phyloP scores from a whole-genome alignment of 108 stramenopile species.

The Nannochloropsis gaditana region DNA sequence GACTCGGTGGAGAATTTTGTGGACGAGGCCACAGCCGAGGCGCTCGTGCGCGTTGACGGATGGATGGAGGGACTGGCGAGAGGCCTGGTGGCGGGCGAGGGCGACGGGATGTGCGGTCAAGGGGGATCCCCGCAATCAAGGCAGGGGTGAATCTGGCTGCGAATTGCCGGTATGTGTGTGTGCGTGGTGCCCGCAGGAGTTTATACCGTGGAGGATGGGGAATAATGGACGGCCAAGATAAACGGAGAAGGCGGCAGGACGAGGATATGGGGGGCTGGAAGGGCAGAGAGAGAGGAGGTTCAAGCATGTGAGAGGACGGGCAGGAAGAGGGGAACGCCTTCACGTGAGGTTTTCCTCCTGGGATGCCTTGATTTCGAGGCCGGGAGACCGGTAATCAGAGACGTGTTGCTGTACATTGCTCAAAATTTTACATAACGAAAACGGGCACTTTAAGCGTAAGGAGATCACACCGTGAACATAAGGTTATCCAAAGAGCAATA shows the following conservation, averaged over 20 bases:
- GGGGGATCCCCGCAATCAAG: neutral
- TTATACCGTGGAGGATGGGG: neutral
- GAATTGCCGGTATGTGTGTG: neutral
- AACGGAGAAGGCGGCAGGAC: neutral
- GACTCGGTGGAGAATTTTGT: neutral
- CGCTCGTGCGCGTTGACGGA: neutral
- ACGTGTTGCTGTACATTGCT: too few relatives aligned
- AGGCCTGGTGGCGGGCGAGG: neutral
- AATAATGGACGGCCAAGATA: neutral
- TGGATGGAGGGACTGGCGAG: neutral
- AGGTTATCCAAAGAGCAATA: too few relatives aligned
- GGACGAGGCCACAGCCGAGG: neutral
- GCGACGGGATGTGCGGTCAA: neutral
- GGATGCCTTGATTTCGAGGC: too few relatives aligned
- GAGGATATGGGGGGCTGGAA: neutral
- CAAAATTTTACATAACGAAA: too few relatives aligned
- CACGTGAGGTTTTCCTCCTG: too few relatives aligned
- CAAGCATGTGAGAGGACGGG: neutral
- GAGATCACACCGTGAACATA: too few relatives aligned
- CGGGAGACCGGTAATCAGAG: too few relatives aligned
- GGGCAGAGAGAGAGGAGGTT: constrained; percentile 15
- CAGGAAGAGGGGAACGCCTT: neutral
- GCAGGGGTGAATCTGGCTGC: neutral
- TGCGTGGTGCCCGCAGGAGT: neutral
- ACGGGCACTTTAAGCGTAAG: too few relatives aligned